Conservation (phyloP, 495 filamentous ascomycete species). For the Hypoxylon crocopeplum region DNA sequence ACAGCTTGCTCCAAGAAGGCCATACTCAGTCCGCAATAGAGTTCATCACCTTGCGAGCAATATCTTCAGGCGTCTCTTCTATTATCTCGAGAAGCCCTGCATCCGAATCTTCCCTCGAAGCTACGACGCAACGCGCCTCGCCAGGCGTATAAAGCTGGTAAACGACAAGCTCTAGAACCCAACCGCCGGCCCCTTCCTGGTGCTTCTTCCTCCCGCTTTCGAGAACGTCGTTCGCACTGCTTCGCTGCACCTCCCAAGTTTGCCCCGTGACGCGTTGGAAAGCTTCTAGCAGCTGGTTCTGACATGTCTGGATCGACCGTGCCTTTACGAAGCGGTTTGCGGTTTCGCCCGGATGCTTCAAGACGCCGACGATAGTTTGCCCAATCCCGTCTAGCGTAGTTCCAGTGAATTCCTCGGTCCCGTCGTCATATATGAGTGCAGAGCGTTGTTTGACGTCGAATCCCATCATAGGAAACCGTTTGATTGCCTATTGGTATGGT, state of each 20-base stretch:
- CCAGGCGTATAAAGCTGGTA: conserved; percentile 38
- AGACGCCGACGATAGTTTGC: conserved; percentile 48
- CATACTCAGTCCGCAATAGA: background rate
- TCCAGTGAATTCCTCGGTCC: conserved; percentile 48
- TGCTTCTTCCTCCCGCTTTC: conserved; percentile 33
- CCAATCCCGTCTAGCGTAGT: conserved; percentile 54
- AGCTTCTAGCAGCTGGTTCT: conserved; percentile 50
- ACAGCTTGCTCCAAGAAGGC: background rate
- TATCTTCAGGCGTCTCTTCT: conserved; percentile 28
- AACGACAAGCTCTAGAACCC: conserved; percentile 36
- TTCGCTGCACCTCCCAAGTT: conserved; percentile 37
- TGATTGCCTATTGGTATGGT: conserved; percentile 20
- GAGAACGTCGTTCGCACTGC: conserved; percentile 41
- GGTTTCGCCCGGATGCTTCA: conserved; percentile 52
- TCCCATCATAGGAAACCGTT: conserved; percentile 42
- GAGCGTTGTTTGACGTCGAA: conserved; percentile 47
- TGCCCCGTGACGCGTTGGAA: conserved; percentile 46
- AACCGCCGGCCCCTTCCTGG: conserved; percentile 13
- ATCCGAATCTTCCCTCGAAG: conserved; percentile 29
- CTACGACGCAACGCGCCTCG: conserved; percentile 34
- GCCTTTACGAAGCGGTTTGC: conserved; percentile 54
- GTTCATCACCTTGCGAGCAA: conserved; percentile 11
- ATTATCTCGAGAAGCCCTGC: conserved; percentile 26
- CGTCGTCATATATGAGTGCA: conserved; percentile 54
- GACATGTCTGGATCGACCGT: conserved; percentile 46